These are phyloP conservation scores for Neofusicoccum kwambonambiense DNA, from an alignment of 2,329 filamentous ascomycete species.

Conservation along the genomic window DNA sequence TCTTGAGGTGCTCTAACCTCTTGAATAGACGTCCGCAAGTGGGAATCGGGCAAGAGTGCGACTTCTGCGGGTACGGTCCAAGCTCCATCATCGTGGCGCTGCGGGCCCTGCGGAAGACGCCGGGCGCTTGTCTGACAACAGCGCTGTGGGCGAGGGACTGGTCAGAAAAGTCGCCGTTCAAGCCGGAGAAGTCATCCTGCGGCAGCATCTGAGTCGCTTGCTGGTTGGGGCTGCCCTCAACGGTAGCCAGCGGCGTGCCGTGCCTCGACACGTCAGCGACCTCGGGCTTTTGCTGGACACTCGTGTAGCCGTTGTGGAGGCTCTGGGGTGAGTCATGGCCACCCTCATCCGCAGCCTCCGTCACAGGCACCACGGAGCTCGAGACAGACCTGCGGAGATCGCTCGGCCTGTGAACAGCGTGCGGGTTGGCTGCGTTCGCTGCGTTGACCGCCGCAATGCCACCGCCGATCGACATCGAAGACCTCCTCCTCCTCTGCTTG, in stretches of 20 bases:
- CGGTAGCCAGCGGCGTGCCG: slow-evolving; percentile 81
- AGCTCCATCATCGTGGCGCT: slow-evolving; percentile 97
- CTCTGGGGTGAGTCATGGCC: slow-evolving; percentile 77
- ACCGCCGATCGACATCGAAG: slow-evolving; percentile 82
- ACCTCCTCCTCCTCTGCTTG: slow-evolving; percentile 92
- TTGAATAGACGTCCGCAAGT: slow-evolving; percentile 97
- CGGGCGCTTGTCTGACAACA: slow-evolving; percentile 61
- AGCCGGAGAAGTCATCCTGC: slow-evolving; percentile 62
- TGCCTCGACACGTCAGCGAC: slow-evolving; percentile 80
- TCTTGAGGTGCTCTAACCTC: slow-evolving; percentile 97
- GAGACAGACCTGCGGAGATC: slow-evolving; percentile 91
- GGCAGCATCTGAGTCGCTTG: slow-evolving; percentile 67
- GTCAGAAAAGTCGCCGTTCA: slow-evolving; percentile 57
- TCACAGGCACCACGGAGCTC: slow-evolving; percentile 76
- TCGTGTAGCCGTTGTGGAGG: slow-evolving; percentile 61
- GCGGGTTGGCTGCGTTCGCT: slow-evolving; percentile 47
- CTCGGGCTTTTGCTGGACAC: slow-evolving; percentile 70
- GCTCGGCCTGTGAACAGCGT: slow-evolving; percentile 74
- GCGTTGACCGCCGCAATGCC: slow-evolving; percentile 67
- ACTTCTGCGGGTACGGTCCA: slow-evolving; percentile 94
- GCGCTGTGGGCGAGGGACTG: slow-evolving; percentile 57
- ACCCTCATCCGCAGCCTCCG: slow-evolving; percentile 71
- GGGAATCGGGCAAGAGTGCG: slow-evolving; percentile 98
- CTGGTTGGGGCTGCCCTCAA: slow-evolving; percentile 78
- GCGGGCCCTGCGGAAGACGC: slow-evolving; percentile 82